phyloP scores from a whole-genome alignment of 1,284 basidiomycete genomes.

The Agroathelia rolfsii region DNA sequence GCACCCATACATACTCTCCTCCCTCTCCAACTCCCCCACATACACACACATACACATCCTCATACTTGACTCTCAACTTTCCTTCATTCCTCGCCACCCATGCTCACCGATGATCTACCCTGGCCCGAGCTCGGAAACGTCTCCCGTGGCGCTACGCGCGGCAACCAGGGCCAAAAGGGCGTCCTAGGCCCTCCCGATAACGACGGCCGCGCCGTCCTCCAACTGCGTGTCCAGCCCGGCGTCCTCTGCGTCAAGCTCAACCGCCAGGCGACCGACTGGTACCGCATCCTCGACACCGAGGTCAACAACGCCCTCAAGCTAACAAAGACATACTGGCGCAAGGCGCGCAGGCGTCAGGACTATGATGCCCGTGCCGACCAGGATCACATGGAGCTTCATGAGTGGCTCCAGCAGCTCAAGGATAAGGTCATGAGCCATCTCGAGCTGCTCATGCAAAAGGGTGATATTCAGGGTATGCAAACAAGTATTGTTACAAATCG shows the following conservation, averaged over 20 bases:
- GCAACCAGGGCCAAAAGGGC: slow-evolving; percentile 76
- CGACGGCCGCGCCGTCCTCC: slow-evolving; percentile 59
- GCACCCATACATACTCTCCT: too few relatives aligned
- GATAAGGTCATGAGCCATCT: slow-evolving; percentile 79
- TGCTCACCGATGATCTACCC: slow-evolving; percentile 62
- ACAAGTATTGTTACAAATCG: too few relatives aligned
- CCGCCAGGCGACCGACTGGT: slow-evolving; percentile 68
- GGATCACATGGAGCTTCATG: slow-evolving; percentile 76
- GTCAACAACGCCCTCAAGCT: slow-evolving; percentile 69
- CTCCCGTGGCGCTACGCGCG: slow-evolving; percentile 70
- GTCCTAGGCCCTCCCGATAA: slow-evolving; percentile 56
- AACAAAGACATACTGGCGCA: slow-evolving; percentile 76
- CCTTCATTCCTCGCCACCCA: slow-evolving; percentile 29
- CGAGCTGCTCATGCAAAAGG: slow-evolving; percentile 74
- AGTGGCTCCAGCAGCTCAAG: slow-evolving; percentile 75
- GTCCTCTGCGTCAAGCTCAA: slow-evolving; percentile 66
- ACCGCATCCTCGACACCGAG: slow-evolving; percentile 61
- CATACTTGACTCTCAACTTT: too few relatives aligned
- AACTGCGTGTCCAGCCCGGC: slow-evolving; percentile 70
- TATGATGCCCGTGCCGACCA: slow-evolving; percentile 74
- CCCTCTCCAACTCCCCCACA: slow-evolving; percentile 12
- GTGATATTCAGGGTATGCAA: slow-evolving; percentile 71
- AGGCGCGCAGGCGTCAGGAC: slow-evolving; percentile 65
- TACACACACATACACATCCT: too few relatives aligned
- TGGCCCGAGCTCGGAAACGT: slow-evolving; percentile 79